Conservation (phyloP, 164 flowering plant genomes). For the Brasenia schreberi region DNA sequence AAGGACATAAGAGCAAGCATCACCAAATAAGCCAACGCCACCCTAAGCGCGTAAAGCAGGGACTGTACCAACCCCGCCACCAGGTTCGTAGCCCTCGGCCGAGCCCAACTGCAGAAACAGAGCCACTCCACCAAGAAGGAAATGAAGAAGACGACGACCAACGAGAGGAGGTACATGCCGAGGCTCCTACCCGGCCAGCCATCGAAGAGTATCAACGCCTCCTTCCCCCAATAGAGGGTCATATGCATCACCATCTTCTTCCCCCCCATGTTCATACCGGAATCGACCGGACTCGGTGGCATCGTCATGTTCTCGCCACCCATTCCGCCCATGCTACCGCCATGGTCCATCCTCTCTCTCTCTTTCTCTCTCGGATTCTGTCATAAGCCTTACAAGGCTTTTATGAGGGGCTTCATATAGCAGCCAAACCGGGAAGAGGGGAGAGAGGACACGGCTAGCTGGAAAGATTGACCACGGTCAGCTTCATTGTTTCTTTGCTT, state of each 20-base stretch:
- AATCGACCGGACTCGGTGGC: not conserved
- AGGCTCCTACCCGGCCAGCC: conserved; percentile 34
- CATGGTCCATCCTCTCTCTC: conserved; percentile 2
- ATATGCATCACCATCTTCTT: conserved; percentile 25
- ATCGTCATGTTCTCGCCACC: conserved; percentile 4
- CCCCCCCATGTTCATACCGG: conserved; percentile 1
- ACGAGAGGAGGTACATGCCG: conserved; percentile 30
- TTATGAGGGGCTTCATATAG: not conserved
- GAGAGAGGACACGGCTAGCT: not conserved
- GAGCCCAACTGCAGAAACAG: conserved; percentile 10
- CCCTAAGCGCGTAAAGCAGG: conserved; percentile 5
- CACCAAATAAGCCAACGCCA: conserved; percentile 25
- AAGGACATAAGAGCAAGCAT: conserved; percentile 31
- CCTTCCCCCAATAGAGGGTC: conserved; percentile 41
- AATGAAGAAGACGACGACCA: conserved; percentile 22
- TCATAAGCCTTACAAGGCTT: no score
- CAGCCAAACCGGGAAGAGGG: not conserved
- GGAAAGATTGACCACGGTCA: no score
- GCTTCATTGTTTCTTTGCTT: no score
- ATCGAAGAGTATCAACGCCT: conserved; percentile 26
- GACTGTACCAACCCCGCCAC: conserved; percentile 11
- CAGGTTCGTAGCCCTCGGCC: conserved; percentile 9
- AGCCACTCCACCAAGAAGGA: conserved; percentile 27
- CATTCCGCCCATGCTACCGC: conserved; percentile 1
- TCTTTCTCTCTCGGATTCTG: not conserved